Evolutionary conservation across 208 protist genomes (phyloP), one percentile per base, ranked within the genome.

Genomic region (Strigomonas culicis): DNA sequence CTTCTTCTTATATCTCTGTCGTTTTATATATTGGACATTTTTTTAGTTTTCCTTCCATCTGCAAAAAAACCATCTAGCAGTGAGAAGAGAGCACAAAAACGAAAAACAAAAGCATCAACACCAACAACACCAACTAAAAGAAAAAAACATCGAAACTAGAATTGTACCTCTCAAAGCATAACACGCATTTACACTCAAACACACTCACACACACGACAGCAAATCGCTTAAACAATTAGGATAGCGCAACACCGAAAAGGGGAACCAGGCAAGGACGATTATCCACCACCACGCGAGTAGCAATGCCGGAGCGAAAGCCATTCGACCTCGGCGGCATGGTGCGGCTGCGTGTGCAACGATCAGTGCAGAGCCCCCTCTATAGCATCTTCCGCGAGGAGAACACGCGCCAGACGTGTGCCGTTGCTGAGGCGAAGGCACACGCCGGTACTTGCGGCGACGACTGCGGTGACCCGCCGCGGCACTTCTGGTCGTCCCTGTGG

Each of bases 371-470:
- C 21, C 75, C 76, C 10, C 83, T 82, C 36, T 83, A 80, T 57
- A 88, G 80, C 51, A 31, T 82, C 30, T 85, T 89, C 55, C 82
- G 82, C n/a, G 82, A 92, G 52, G 86, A 92, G 60, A 71, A 64
- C 44, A 92, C 86, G 13, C 76, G 80, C 0, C 69, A 89, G 34
- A 55, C 30, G 1, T 27, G 59, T 22, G 41, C 50, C 4, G 57
- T 72, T 4, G 67, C 71, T 13, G 80, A 86, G 58, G 66, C 52
- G 15, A 57, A 71, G 31, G 25, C 8, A 25, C 25, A 31, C 10
- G 32, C 52, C 1, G n/a, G n/a, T n/a, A n/a, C n/a, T n/a, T n/a
- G n/a, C n/a, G n/a, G n/a, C n/a, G n/a, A n/a, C n/a, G n/a, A n/a
- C n/a, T n/a, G n/a, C n/a, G n/a, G n/a, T n/a, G n/a, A n/a, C n/a